Percentiles rank a stretch among this genome's conserved stretches.
These are phyloP conservation scores for Bacterosira constricta DNA, from an alignment of 108 stramenopile genomes.

Conservation along the genomic window DNA sequence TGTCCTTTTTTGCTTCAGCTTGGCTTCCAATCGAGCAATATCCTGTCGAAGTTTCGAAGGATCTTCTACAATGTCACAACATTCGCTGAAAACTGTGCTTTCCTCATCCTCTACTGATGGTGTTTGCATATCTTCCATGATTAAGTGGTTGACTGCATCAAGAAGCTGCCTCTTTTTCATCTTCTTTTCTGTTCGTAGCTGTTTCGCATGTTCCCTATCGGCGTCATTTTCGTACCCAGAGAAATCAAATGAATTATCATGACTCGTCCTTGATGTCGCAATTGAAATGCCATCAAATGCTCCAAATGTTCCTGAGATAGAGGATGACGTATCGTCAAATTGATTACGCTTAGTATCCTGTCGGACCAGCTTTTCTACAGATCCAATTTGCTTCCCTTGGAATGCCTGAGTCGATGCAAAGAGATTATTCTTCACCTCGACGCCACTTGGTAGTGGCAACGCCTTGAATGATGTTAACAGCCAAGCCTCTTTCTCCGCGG, in stretches of 20 bases:
- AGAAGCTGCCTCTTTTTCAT: conserved; percentile 26
- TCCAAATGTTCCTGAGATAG: conserved; percentile 16
- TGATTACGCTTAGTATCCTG: not conserved
- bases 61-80: conserved; percentile 31
- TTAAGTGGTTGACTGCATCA: conserved; percentile 13
- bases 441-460: conserved; percentile 29
- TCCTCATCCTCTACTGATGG: conserved; percentile 9
- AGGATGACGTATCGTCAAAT: conserved; percentile 4
- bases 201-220: conserved; percentile 21
- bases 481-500: conserved; percentile 10
- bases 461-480: conserved; percentile 22
- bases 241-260: not conserved
- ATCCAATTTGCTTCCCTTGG: conserved; percentile 27
- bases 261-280: conserved; percentile 11
- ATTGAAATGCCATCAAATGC: conserved; percentile 9
- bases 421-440: conserved; percentile 22
- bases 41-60: conserved; percentile 21
- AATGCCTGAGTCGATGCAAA: conserved; percentile 29
- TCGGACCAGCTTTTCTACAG: conserved; percentile 15
- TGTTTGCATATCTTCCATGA: conserved; percentile 7
- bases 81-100: not conserved
- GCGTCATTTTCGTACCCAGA: conserved; percentile 12
- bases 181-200: conserved; percentile 16
- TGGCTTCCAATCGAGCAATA: conserved; percentile 30
- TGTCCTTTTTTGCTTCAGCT: conserved; percentile 31